A percentile compares a stretch with the other conserved stretches of the same genome.
phyloP scores from a whole-genome alignment of 1,284 basidiomycete genomes.

The Naganishia albida region DNA sequence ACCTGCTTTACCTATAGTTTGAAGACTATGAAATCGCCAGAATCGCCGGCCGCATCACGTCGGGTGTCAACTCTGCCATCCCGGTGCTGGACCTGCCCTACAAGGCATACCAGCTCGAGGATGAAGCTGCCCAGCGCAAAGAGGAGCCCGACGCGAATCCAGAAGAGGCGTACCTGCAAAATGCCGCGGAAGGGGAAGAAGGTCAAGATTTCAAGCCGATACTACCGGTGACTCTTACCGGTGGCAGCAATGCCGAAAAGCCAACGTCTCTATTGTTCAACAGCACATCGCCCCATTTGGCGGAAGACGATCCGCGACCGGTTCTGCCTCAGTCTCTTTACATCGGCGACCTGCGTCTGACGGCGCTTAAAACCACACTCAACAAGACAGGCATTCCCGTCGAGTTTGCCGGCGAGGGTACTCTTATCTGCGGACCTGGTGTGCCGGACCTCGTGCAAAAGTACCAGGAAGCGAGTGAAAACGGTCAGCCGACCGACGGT shows the following conservation, averaged over 20 bases:
- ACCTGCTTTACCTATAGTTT: constrained; percentile 61
- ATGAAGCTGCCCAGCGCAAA: constrained; percentile 8
- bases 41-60: constrained; percentile 78
- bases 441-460: constrained; percentile 58
- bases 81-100: constrained; percentile 58
- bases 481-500: constrained; percentile 55
- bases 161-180: constrained; percentile 20
- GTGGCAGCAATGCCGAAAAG: not conserved
- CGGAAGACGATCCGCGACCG: constrained; percentile 57
- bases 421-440: constrained; percentile 77
- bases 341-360: constrained; percentile 92
- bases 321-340: constrained; percentile 81
- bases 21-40: constrained; percentile 96
- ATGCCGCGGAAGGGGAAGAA: constrained; percentile 28
- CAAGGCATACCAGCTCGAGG: constrained; percentile 34
- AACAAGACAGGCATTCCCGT: constrained; percentile 74
- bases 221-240: constrained; percentile 45
- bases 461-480: constrained; percentile 55
- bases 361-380: constrained; percentile 75
- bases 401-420: constrained; percentile 90
- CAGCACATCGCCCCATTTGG: not conserved
- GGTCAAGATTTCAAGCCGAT: constrained; percentile 23
- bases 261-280: constrained; percentile 10
- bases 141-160: constrained; percentile 31
- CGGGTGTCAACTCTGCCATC: constrained; percentile 72